Evolutionary conservation across 2,329 filamentous ascomycete genomes (phyloP).

Genomic region (Nothopassalora personata): DNA sequence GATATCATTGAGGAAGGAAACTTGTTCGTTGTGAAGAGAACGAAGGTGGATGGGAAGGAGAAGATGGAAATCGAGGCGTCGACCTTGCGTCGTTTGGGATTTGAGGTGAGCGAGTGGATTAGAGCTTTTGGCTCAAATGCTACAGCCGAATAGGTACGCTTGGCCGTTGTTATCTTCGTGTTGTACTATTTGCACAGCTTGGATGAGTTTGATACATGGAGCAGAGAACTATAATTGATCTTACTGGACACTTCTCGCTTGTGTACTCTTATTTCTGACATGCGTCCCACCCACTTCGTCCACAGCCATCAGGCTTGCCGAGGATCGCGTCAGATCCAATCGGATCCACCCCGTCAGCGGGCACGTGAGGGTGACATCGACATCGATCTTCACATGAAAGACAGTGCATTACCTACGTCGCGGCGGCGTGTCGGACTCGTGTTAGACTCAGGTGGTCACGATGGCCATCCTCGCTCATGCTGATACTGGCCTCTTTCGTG

Average conservation of each 20-base stretch:
- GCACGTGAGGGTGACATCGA: background rate
- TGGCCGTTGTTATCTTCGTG: background rate
- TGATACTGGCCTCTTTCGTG: background rate
- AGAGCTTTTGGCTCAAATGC: conserved; percentile 29
- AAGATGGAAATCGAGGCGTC: conserved; percentile 34
- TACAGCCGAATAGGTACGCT: background rate
- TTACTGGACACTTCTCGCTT: background rate
- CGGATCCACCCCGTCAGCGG: background rate
- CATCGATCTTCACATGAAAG: conserved; percentile 3
- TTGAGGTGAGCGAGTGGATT: conserved; percentile 84
- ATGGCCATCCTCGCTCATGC: background rate
- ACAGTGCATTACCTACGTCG: background rate
- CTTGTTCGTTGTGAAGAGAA: conserved; percentile 38
- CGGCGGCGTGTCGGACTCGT: background rate
- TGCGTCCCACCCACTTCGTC: background rate
- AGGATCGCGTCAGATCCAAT: background rate
- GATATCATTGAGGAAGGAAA: conserved; percentile 41
- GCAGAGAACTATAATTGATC: background rate
- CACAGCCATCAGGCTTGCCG: background rate
- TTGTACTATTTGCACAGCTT: background rate
- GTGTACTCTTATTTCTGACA: background rate
- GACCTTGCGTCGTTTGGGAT: conserved; percentile 68
- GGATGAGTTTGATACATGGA: background rate
- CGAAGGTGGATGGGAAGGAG: conserved; percentile 30
- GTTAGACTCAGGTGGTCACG: conserved; percentile 1